Evolutionary conservation across 2,329 filamentous ascomycete species (phyloP).

Genomic region (Phaeosphaeria sp.): DNA sequence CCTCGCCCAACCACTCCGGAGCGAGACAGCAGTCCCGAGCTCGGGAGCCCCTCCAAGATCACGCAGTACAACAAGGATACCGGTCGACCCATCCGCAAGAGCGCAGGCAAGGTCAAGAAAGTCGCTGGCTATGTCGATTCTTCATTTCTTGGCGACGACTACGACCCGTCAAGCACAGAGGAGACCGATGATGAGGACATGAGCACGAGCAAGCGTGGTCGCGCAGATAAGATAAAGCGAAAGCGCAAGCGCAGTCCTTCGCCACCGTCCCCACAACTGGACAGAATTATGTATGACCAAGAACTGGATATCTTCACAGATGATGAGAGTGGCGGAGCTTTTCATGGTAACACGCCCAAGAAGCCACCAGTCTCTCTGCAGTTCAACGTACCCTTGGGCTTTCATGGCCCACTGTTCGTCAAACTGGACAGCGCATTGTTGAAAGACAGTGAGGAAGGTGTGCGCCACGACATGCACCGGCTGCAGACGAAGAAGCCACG

Average conservation of each 20-base stretch:
- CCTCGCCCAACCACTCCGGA: slow-evolving; percentile 4
- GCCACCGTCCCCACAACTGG: slow-evolving; percentile 42
- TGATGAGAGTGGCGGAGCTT: slow-evolving; percentile 26
- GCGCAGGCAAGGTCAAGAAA: slow-evolving; percentile 43
- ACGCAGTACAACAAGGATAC: slow-evolving; percentile 49
- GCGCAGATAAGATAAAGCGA: slow-evolving; percentile 24
- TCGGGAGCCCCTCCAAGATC: slow-evolving; percentile 31
- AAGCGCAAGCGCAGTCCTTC: slow-evolving; percentile 47
- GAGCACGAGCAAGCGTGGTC: slow-evolving; percentile 23
- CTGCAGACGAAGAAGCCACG: slow-evolving; percentile 14
- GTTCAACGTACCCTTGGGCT: slow-evolving; percentile 55
- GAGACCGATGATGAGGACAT: slow-evolving; percentile 37
- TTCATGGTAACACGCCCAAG: slow-evolving; percentile 20
- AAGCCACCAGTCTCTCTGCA: slow-evolving; percentile 47
- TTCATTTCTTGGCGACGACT: slow-evolving; percentile 41
- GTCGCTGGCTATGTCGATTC: slow-evolving; percentile 52
- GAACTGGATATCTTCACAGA: slow-evolving; percentile 37
- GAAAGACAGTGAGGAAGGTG: slow-evolving; percentile 13
- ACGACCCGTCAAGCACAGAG: slow-evolving; percentile 26
- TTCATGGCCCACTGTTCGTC: slow-evolving; percentile 54
- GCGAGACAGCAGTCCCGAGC: slow-evolving; percentile 35
- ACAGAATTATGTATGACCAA: slow-evolving; percentile 40
- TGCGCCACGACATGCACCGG: slow-evolving; percentile 24
- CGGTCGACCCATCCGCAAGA: slow-evolving; percentile 53
- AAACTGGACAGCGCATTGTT: slow-evolving; percentile 46